phyloP scores from a whole-genome alignment of 2,329 filamentous ascomycete species.

The Didymella exigua region DNA sequence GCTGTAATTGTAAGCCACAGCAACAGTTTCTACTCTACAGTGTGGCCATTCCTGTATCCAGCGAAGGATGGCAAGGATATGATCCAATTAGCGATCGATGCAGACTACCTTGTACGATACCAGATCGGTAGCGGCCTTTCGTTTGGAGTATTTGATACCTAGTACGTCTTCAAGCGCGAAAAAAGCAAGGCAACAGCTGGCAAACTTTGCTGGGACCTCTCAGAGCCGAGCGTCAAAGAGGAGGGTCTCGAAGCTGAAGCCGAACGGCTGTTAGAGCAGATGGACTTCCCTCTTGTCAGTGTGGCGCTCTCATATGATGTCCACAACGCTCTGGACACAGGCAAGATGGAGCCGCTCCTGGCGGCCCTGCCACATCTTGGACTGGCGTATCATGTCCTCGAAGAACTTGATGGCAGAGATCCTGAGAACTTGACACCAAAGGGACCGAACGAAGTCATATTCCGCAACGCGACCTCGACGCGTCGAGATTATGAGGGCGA shows the following conservation, averaged over 20 bases:
- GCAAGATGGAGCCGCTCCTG: slow-evolving; percentile 31
- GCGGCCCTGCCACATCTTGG: slow-evolving; percentile 32
- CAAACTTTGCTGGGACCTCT: slow-evolving; percentile 34
- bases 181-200: slow-evolving; percentile 36
- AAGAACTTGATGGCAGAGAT: slow-evolving; percentile 28
- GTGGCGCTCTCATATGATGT: slow-evolving; percentile 47
- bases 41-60: slow-evolving; percentile 39
- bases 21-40: slow-evolving; percentile 38
- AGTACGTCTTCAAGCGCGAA: slow-evolving; percentile 45
- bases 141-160: slow-evolving; percentile 49
- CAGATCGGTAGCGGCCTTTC: slow-evolving; percentile 44
- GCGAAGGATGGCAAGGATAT: slow-evolving; percentile 23
- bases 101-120: slow-evolving; percentile 40
- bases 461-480: slow-evolving; percentile 48
- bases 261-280: slow-evolving; percentile 35
- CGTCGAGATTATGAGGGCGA: slow-evolving; percentile 44
- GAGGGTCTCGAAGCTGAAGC: slow-evolving; percentile 27
- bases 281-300: slow-evolving; percentile 50
- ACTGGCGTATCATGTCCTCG: slow-evolving; percentile 29
- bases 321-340: slow-evolving; percentile 31
- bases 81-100: slow-evolving; percentile 9
- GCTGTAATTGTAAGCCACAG: slow-evolving; percentile 39
- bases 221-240: slow-evolving; percentile 20
- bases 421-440: slow-evolving; percentile 37
- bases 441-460: slow-evolving; percentile 37